phyloP scores from a whole-genome alignment of 192 early-diverging fungal species.

The Pilaira anomala region DNA sequence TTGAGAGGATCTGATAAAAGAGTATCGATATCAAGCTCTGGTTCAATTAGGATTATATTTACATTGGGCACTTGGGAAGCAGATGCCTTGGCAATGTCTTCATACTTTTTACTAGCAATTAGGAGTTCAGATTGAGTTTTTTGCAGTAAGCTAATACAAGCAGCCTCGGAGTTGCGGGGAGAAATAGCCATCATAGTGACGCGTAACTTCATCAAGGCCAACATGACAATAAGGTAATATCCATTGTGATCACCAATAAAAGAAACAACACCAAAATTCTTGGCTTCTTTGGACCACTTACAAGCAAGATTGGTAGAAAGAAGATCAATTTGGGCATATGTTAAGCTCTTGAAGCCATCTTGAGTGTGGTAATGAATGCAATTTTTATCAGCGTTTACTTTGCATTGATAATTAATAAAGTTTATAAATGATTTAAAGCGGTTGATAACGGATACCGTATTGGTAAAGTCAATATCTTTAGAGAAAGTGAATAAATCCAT shows the following conservation, averaged over 20 bases:
- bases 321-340: constrained; percentile 2
- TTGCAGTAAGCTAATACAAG: background rate
- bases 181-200: background rate
- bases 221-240: background rate
- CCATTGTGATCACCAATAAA: constrained; percentile 7
- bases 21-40: background rate
- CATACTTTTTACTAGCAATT: background rate
- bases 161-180: constrained; percentile 9
- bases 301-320: constrained; percentile 1
- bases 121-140: background rate
- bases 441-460: no score
- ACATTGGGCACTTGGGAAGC: background rate
- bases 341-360: background rate
- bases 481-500: no score
- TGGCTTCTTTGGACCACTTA: background rate
- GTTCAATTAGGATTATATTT: background rate
- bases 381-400: no score
- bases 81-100: background rate
- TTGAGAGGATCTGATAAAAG: background rate
- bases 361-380: no score
- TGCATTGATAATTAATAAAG: no score
- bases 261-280: background rate
- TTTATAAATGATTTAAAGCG: no score
- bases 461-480: no score
- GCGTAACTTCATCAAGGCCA: background rate